Evolutionary conservation across 2,329 filamentous ascomycete species (phyloP), one percentile per base, ranked within the genome.

Genomic region (Fusarium sp.): DNA sequence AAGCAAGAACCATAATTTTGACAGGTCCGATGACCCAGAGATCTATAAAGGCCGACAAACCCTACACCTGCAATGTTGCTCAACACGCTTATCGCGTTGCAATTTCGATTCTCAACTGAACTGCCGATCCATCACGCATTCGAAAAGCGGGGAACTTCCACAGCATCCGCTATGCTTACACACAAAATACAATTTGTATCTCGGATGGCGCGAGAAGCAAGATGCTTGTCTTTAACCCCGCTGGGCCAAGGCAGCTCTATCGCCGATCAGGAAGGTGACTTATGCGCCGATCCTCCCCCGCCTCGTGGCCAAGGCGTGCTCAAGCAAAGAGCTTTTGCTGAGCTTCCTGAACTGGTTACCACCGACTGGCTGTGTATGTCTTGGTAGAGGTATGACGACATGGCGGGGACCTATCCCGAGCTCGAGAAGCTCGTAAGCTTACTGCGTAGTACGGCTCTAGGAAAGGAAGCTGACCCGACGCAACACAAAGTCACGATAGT

Each of bases 361-460:
- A 58, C 42, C 16, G 27, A 27, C 36, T 35, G 22, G 44, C 27
- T 66, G 51, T 27, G 12, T 16, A 22, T 17, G 62, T 6, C 31
- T 42, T 35, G 40, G 40, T 27, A 31, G 29, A 63, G 63, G 31
- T 46, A 76, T 76, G 74, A 76, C 67, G 74, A 73, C 74, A 77
- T 72, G 33, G 38, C 49, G 49, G 59, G 24, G 31, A 63, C 60
- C 40, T 71, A 64, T 72, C 64, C 38, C 63, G 58, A 69, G 62
- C 65, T 73, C 20, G 62, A 42, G 27, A 36, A 36, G 38, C 33
- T 58, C 35, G 74, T 74, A 72, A 72, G 74, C 72, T 72, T 58
- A 73, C 46, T 51, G 17, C 46, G 46, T 51, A 29, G 46, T 46
- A 9, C 60, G 17, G 56, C 42, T 33, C 70, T 70, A 16, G 62